Evolutionary conservation across 805 yeast species (phyloP), one percentile per base, ranked within the genome.

Genomic region (Debaryomyces castellii): DNA sequence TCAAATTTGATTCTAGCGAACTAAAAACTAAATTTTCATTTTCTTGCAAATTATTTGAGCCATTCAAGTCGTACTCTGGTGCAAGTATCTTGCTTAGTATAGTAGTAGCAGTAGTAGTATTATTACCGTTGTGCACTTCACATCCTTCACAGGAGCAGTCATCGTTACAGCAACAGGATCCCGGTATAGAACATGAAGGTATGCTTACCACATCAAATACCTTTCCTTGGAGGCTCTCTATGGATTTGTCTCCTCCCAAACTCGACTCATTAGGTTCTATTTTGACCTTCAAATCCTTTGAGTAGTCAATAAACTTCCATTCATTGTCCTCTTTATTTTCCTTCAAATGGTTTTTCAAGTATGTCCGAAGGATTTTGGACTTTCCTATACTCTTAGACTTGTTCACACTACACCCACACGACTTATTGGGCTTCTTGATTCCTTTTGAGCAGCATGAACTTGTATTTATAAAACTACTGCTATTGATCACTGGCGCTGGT

Each of bases 71-170:
- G 40, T 34, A 45, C 10, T 43, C 51, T 14, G 39, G 24, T 16
- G 46, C 18, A 2, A 44, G 40, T 12, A 32, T 17, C 21, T 48
- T 47, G 27, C 41, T 41, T n/a, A n/a, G n/a, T n/a, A n/a, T n/a
- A n/a, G n/a, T n/a, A 9, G 46, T 28, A 10, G 41, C 40, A 9
- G 41, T 40, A 4, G 45, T 40, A 10, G 34, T 5, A 7, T 36
- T 39, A 1, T 28, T 16, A 34, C 59, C 62, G 11, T 63, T 64
- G 54, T 72, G 77, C 1, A 59, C 62, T 22, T 55, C 52, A 44
- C 77, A 72, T 4, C 68, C 67, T 11, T 57, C 64, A 52, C 77
- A 72, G 6, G 57, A 32, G 50, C 77, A 72, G 34, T 59, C 58
- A 11, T 60, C 65, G 25, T 59, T 64, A 53, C 77, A 72, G 30